Evolutionary conservation across 306 rosid genomes (phyloP).

Genomic region (Chamaecrista fasciculata): DNA sequence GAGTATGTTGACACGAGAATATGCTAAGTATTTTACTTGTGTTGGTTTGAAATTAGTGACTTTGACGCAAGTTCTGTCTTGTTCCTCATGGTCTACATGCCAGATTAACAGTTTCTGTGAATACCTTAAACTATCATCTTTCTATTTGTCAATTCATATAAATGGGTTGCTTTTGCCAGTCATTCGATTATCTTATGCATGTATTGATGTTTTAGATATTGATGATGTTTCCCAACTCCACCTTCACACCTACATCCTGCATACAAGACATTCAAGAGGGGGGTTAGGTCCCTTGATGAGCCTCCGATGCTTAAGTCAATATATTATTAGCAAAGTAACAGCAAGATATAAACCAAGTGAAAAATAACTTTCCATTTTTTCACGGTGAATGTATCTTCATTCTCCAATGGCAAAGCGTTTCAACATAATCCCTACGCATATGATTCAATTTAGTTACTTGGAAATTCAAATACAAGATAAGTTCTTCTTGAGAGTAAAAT

Average conservation of each 20-base stretch:
- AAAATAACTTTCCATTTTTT: neutral
- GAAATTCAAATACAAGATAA: no score
- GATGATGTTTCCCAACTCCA: neutral
- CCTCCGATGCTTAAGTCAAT: no score
- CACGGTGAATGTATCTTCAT: no score
- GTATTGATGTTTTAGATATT: neutral
- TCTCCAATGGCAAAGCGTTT: no score
- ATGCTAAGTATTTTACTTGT: neutral
- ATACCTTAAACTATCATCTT: neutral
- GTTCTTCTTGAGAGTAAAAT: neutral
- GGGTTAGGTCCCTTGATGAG: no score
- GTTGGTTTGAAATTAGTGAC: neutral
- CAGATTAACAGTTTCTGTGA: neutral
- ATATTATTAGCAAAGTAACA: no score
- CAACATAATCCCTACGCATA: no score
- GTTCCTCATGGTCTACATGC: neutral
- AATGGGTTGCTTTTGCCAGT: neutral
- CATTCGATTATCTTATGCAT: neutral
- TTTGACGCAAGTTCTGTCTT: neutral
- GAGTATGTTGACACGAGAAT: slow-evolving; percentile 19
- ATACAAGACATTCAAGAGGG: no score
- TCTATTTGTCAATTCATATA: neutral
- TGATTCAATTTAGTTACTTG: no score
- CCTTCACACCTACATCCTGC: no score
- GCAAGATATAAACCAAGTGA: neutral